Evolutionary conservation across 208 protist genomes (phyloP), one percentile per base, ranked within the genome.

Genomic region (Crithidia fasciculata): DNA sequence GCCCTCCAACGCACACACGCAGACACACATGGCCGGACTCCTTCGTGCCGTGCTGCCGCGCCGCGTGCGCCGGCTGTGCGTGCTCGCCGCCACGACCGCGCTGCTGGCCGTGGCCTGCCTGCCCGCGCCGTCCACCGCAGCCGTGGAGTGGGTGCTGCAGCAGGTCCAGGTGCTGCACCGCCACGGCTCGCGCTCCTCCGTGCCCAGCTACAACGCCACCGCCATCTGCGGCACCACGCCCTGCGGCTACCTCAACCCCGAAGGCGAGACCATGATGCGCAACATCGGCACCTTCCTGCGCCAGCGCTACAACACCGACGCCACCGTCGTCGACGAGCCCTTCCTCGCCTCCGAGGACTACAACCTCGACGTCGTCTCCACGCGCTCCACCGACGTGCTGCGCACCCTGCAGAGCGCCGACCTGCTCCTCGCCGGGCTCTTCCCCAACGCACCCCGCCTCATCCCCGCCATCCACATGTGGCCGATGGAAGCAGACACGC

Each of bases 381-480:
- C 62, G 13, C 82, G 80, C 52, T 88, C 85, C 15, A 88, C 79
- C n/a, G 82, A 84, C 56, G 54, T 84, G 61, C 53, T 67, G 12
- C 85, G 85, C 68, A 88, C 80, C 37, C 55, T 88, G 74, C 84
- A 88, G 65, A 88, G 84, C 52, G 80, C 80, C 5, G 58, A 69
- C 12, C 63, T 72, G 37, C 67, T 88, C 18, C 63, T 88, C 12
- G 52, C 40, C 37, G 84, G 84, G 12, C 58, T 83, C 43, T 88
- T 86, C 69, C 70, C 71, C 18, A 59, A 18, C 18, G 19, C 61
- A 8, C 76, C 60, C 63, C 47, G 66, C 64, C 70, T 76, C 59
- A 78, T 79, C 53, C 84, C 87, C 18, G 87, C 72, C 39, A 75
- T 92, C 47, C 79, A 86, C 78, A 88, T n/a, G n/a, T n/a, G n/a